Conservation (phyloP, 192 early-diverging fungal species). For the Umbelopsis isabellina region DNA sequence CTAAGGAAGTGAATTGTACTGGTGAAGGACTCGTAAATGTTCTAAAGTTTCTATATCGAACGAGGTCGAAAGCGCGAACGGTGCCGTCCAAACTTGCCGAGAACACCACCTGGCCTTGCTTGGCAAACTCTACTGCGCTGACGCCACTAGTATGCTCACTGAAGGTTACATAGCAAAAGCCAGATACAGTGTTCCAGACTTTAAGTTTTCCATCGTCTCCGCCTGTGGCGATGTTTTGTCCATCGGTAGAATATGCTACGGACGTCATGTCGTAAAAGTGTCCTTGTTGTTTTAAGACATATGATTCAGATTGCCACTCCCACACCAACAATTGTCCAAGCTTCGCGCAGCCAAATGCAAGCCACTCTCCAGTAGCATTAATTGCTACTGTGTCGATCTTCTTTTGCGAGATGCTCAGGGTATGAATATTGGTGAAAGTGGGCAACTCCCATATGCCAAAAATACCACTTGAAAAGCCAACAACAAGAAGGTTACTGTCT, state of each 20-base stretch:
- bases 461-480: constrained; percentile 91
- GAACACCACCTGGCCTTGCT: constrained; percentile 91
- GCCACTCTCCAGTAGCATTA: constrained; percentile 94
- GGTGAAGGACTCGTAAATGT: constrained; percentile 96
- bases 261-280: constrained; percentile 95
- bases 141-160: constrained; percentile 86
- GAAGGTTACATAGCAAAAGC: constrained; percentile 99
- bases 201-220: constrained; percentile 98
- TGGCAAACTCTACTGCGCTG: constrained; percentile 85
- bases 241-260: constrained; percentile 87
- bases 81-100: constrained; percentile 97
- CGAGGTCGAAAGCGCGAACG: constrained; percentile 96
- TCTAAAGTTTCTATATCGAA: constrained; percentile 98
- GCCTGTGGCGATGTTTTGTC: constrained; percentile 93
- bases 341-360: constrained; percentile 90
- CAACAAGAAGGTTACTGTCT: constrained; percentile 72
- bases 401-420: constrained; percentile 93
- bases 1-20: constrained; percentile 90
- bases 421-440: constrained; percentile 91
- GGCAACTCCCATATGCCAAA: constrained; percentile 99
- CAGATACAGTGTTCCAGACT: constrained; percentile 94
- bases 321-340: constrained; percentile 97
- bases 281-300: constrained; percentile 99
- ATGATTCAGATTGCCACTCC: constrained; percentile 99
- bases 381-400: constrained; percentile 89